These are phyloP conservation scores for Entonaema liquescens DNA, from an alignment of 495 filamentous ascomycete species.

Conservation along the genomic window DNA sequence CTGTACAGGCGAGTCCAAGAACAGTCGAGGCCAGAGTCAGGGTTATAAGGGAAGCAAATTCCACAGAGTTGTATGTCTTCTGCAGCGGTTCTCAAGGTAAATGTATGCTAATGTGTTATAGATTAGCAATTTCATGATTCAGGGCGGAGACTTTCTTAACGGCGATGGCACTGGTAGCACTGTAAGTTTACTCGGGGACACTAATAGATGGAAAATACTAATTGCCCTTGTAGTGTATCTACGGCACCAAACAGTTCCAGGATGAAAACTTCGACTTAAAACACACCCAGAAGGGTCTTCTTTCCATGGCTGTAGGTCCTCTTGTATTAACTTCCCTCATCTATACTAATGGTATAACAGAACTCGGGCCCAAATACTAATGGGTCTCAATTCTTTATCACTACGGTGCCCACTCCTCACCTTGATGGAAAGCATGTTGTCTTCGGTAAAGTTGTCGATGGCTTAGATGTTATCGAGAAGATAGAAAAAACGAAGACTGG, in stretches of 20 bases:
- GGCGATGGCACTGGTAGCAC: constrained; percentile 89
- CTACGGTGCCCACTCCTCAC: constrained; percentile 82
- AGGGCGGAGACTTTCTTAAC: constrained; percentile 96
- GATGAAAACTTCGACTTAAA: constrained; percentile 89
- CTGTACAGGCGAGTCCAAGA: constrained; percentile 94
- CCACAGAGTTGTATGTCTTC: constrained; percentile 82
- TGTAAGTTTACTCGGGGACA: constrained; percentile 27
- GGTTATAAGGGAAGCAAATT: constrained; percentile 96
- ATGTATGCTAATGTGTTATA: constrained; percentile 44
- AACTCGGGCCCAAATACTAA: constrained; percentile 95
- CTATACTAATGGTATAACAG: constrained; percentile 51
- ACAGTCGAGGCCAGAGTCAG: constrained; percentile 77
- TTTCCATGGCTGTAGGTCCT: constrained; percentile 85
- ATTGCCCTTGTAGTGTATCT: constrained; percentile 65
- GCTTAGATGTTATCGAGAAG: constrained; percentile 91
- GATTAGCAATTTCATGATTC: constrained; percentile 97
- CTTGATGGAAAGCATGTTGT: constrained; percentile 96
- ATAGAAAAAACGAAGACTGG: constrained; percentile 88
- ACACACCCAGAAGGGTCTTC: constrained; percentile 79
- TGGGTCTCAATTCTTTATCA: constrained; percentile 98
- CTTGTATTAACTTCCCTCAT: neutral
- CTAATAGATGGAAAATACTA: constrained; percentile 1
- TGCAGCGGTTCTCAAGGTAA: neutral
- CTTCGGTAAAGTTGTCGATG: constrained; percentile 89
- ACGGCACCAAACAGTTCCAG: constrained; percentile 81